A percentile compares a stretch with the other conserved stretches of the same genome.
phyloP scores from a whole-genome alignment of 768 basidiomycete genomes.

The Lentinula boryana region DNA sequence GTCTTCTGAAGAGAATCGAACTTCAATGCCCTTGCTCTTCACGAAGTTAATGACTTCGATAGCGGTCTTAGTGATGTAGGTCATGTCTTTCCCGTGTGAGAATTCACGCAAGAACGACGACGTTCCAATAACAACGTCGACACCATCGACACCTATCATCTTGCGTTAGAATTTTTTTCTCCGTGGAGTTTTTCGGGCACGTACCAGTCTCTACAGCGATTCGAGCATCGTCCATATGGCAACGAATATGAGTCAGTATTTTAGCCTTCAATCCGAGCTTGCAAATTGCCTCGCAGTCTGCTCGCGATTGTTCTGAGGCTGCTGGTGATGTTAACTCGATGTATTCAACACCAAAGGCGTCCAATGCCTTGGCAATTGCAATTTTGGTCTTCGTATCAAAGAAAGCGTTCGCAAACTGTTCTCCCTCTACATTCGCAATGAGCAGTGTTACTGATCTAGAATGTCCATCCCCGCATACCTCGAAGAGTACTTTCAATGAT shows the following conservation, averaged over 20 bases:
- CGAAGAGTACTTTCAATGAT: slow-evolving; percentile 97
- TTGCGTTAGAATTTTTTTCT: neutral
- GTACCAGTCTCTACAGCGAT: slow-evolving; percentile 96
- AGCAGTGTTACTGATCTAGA: neutral
- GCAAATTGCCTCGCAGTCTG: slow-evolving; percentile 98
- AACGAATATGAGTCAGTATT: slow-evolving; percentile 98
- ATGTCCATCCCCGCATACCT: slow-evolving; percentile 44
- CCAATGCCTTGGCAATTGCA: slow-evolving; percentile 95
- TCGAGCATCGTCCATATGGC: slow-evolving; percentile 99
- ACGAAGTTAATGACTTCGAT: slow-evolving; percentile 99
- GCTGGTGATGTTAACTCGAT: slow-evolving; percentile 98
- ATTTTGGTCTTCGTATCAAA: slow-evolving; percentile 99
- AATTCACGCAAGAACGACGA: slow-evolving; percentile 99
- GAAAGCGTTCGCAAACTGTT: slow-evolving; percentile 99
- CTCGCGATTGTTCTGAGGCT: slow-evolving; percentile 90
- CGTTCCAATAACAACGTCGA: slow-evolving; percentile 98
- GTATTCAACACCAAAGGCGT: slow-evolving; percentile 99
- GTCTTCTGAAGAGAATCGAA: slow-evolving; percentile 99
- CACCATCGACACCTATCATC: slow-evolving; percentile 85
- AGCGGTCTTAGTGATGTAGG: slow-evolving; percentile 98
- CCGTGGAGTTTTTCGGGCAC: slow-evolving; percentile 12
- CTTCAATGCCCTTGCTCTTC: slow-evolving; percentile 99
- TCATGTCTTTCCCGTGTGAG: slow-evolving; percentile 99
- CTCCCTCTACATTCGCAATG: slow-evolving; percentile 63
- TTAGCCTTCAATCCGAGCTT: slow-evolving; percentile 95